Evolutionary conservation across 495 filamentous ascomycete genomes (phyloP).

Genomic region (Xylona heveae): DNA sequence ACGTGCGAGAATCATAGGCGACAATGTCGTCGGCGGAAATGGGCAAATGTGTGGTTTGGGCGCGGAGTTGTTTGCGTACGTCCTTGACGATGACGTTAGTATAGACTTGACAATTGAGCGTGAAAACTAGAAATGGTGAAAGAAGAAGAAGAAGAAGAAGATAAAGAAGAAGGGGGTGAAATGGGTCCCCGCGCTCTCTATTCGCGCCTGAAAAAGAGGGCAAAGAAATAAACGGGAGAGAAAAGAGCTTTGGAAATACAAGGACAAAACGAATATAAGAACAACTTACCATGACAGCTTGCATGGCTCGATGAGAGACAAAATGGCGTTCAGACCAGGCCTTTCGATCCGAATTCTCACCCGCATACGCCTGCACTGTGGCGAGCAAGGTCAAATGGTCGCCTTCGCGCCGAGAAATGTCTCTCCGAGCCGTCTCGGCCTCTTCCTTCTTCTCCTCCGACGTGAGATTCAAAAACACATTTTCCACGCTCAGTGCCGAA

Average conservation of each 20-base stretch:
- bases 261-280: not conserved
- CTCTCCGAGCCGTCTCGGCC: constrained; percentile 46
- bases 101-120: constrained; percentile 8
- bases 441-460: constrained; percentile 68
- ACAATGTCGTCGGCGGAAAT: constrained; percentile 4
- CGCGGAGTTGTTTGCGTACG: constrained; percentile 70
- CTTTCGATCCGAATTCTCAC: constrained; percentile 50
- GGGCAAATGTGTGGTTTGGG: constrained; percentile 23
- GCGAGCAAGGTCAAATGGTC: constrained; percentile 76
- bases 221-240: not conserved
- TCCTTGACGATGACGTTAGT: no score
- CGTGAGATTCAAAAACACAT: constrained; percentile 60
- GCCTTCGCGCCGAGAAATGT: constrained; percentile 62
- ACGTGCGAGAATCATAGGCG: constrained; percentile 3
- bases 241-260: not conserved
- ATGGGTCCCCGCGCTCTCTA: no score
- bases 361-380: constrained; percentile 60
- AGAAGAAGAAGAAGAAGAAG: not conserved
- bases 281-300: constrained; percentile 41
- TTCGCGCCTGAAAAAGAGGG: no score
- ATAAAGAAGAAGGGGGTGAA: no score
- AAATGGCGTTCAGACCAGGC: constrained; percentile 61
- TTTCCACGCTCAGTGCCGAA: constrained; percentile 69
- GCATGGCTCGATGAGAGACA: constrained; percentile 69
- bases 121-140: constrained; percentile 5